Evolutionary conservation across 768 basidiomycete species (phyloP), one percentile per base, ranked within the genome.

Genomic region (Collybia sordida): DNA sequence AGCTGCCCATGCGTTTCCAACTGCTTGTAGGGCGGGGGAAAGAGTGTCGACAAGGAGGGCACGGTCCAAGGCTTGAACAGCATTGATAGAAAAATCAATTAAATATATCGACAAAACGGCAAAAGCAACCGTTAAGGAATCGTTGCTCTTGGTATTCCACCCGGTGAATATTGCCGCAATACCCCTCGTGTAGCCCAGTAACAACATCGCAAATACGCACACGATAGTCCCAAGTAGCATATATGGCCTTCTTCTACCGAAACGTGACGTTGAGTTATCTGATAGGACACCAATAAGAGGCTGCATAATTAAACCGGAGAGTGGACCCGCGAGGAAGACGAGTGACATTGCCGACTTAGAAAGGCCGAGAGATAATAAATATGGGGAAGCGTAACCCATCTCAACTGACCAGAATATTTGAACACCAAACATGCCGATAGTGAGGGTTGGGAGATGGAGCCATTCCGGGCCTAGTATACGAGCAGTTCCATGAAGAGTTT

Each of bases 1-100:
- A 0, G 90, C 92, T 0, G 93, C 95, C 95, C 95, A 98, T 0
- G 95, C 95, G 62, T 95, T 97, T 0, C 90, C 94, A 7, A 79
- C 72, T 5, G 93, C 83, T 64, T 98, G 95, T 21, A 82, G 73
- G 1, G 78, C 63, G 0, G 88, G 71, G 0, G 93, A 86, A 3
- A 96, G 66, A 0, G 80, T 88, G 62, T 98, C 95, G 0, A 98
- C 91, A 6, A 98, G 73, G 8, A 97, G 78, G 0, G 94, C 91
- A 42, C 95, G 88, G 64, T 97, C 93, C 17, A 93, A 82, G 0
- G 93, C 91, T 73, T 89, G 88, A 2, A 95, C 93, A 23, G 75
- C 75, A 55, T 79, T 80, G 35, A 82, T 78, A 12, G 78, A 72
- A 57, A 83, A 86, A 62, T 86, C 83, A 25, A 85, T 77, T 15